Evolutionary conservation across 169 alveolate species (phyloP).

Genomic region (Eimeria maxima): DNA sequence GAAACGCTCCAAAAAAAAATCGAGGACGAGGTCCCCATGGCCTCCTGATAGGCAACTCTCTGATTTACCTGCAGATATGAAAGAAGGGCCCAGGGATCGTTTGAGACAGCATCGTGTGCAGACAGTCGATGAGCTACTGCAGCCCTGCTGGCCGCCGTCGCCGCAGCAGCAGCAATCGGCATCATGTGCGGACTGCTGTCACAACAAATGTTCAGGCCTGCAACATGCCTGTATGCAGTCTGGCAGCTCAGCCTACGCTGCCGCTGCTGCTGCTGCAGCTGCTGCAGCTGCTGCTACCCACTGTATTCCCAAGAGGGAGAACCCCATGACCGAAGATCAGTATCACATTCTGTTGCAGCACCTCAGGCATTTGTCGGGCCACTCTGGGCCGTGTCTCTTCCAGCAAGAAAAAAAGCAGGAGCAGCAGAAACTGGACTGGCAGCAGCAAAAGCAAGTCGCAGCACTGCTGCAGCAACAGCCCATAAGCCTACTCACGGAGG

Average conservation of each 20-base stretch:
- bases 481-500: conserved; percentile 19
- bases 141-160: conserved; percentile 4
- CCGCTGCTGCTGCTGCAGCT: background rate
- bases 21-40: background rate
- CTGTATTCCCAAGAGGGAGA: conserved; percentile 1
- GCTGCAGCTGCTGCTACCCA: conserved; percentile 30
- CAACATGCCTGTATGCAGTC: background rate
- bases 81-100: background rate
- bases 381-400: conserved; percentile 19
- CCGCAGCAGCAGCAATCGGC: conserved; percentile 8
- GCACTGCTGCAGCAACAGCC: conserved; percentile 42
- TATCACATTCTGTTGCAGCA: conserved; percentile 6
- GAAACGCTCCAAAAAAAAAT: background rate
- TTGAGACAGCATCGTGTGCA: background rate
- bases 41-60: background rate
- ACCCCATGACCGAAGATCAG: conserved; percentile 42
- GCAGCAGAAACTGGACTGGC: background rate
- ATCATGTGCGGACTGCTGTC: background rate
- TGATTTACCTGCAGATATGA: background rate
- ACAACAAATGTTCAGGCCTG: background rate
- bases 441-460: background rate
- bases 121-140: background rate
- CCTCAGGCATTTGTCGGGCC: conserved; percentile 1
- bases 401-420: background rate
- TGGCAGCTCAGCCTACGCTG: conserved; percentile 14